Percentiles rank a stretch among this genome's conserved stretches.
phyloP scores from a whole-genome alignment of 768 basidiomycete species.

The Trametes cingulata region DNA sequence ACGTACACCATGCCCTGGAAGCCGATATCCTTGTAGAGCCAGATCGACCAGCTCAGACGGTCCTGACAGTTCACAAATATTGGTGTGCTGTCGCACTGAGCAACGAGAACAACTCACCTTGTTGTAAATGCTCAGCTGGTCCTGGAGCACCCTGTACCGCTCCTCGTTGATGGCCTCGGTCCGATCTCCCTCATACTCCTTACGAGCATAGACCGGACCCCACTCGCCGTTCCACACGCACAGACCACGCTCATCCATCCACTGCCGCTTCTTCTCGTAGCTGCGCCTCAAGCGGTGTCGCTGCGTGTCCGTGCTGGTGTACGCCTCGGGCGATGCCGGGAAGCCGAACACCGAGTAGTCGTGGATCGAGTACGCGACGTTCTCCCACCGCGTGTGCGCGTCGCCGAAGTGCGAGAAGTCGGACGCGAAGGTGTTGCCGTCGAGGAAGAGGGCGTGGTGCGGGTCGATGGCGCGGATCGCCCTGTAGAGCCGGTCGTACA shows the following conservation, averaged over 20 bases:
- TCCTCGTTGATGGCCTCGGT: conserved; percentile 67
- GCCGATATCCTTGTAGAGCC: conserved; percentile 87
- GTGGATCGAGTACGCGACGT: conserved; percentile 77
- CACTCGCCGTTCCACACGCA: conserved; percentile 84
- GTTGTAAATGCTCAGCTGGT: conserved; percentile 74
- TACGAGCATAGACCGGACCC: conserved; percentile 78
- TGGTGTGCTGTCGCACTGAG: neutral
- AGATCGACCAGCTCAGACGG: conserved; percentile 78
- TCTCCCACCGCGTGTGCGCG: conserved; percentile 60
- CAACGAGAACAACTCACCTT: conserved; percentile 39
- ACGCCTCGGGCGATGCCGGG: conserved; percentile 56
- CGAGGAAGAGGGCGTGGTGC: conserved; percentile 75
- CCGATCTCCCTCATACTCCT: conserved; percentile 48
- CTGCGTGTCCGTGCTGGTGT: conserved; percentile 56
- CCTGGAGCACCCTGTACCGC: conserved; percentile 66
- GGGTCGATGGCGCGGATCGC: conserved; percentile 73
- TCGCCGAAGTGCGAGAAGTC: conserved; percentile 77
- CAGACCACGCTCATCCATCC: conserved; percentile 67
- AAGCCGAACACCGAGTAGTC: conserved; percentile 79
- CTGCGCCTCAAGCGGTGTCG: conserved; percentile 50
- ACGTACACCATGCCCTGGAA: conserved; percentile 85
- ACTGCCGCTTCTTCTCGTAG: conserved; percentile 74
- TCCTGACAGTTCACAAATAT: conserved; percentile 39
- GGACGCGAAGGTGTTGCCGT: conserved; percentile 82
- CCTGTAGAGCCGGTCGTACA: conserved; percentile 67